Conservation (phyloP, 2,329 filamentous ascomycete species). For the Monilinia polystroma region DNA sequence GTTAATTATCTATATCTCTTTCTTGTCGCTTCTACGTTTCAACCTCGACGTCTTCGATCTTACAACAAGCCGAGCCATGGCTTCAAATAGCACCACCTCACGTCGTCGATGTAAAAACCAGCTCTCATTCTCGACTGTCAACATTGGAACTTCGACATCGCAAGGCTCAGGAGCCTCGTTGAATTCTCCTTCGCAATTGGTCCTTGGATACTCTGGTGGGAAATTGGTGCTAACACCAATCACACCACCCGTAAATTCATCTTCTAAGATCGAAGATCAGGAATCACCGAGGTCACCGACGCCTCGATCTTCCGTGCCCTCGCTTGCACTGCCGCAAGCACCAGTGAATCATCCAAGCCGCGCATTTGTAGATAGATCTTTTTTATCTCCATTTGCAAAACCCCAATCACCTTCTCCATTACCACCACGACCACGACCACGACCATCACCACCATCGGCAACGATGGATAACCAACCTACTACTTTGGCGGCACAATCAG, state of each 20-base stretch:
- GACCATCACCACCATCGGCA: not conserved
- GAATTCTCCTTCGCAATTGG: slow-evolving; percentile 8
- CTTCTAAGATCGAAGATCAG: not conserved
- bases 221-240: not conserved
- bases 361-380: not conserved
- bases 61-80: not conserved
- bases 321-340: not conserved
- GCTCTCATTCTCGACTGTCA: not conserved
- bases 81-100: not conserved
- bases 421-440: not conserved
- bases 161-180: not conserved
- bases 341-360: not conserved
- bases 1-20: not conserved
- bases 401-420: not conserved
- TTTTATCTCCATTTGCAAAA: not conserved
- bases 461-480: not conserved
- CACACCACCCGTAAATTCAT: not conserved
- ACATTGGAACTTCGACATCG: not conserved
- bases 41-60: not conserved
- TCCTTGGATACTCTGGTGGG: not conserved
- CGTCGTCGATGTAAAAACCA: not conserved
- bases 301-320: not conserved
- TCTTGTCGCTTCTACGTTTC: not conserved
- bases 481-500: not conserved
- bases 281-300: not conserved